Conservation (phyloP, 2,329 filamentous ascomycete genomes). For the Xenoacremonium recifei region DNA sequence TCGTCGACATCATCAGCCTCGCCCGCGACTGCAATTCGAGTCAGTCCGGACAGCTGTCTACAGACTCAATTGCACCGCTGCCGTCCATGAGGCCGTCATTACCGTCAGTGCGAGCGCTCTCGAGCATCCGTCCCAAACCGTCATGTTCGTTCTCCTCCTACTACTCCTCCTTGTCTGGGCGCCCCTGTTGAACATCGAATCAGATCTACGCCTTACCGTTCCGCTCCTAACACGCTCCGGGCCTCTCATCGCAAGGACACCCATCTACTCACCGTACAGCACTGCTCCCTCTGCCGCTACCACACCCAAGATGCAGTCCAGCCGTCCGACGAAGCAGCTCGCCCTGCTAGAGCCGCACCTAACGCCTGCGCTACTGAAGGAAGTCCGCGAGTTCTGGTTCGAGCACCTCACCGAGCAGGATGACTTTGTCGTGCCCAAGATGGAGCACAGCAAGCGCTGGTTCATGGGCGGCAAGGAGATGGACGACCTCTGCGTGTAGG, state of each 20-base stretch:
- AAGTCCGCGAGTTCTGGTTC: slow-evolving; percentile 38
- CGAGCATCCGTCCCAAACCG: slow-evolving; percentile 6
- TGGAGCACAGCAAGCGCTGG: slow-evolving; percentile 30
- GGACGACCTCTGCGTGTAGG: slow-evolving; percentile 36
- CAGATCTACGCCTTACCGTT: slow-evolving; percentile 11
- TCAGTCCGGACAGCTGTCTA: no score
- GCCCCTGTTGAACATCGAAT: slow-evolving; percentile 17
- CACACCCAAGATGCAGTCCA: slow-evolving; percentile 11
- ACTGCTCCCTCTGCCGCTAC: no score
- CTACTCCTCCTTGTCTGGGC: slow-evolving; percentile 12
- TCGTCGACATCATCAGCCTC: no score
- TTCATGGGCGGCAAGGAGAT: slow-evolving; percentile 33
- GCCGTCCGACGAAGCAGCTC: neutral
- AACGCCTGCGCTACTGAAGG: slow-evolving; percentile 28
- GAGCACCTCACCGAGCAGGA: slow-evolving; percentile 30
- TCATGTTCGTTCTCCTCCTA: slow-evolving; percentile 21
- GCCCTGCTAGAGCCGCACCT: slow-evolving; percentile 18
- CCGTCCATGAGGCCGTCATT: neutral
- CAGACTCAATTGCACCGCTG: no score
- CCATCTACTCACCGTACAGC: no score
- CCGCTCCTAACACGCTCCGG: slow-evolving; percentile 7
- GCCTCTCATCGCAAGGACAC: slow-evolving; percentile 3
- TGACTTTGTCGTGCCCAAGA: slow-evolving; percentile 23
- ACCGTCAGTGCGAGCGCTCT: slow-evolving; percentile 2
- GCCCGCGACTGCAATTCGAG: no score